Percentiles rank a stretch among this genome's conserved stretches.
phyloP scores from a whole-genome alignment of 2,329 filamentous ascomycete species.

The Ramichloridium luteum region DNA sequence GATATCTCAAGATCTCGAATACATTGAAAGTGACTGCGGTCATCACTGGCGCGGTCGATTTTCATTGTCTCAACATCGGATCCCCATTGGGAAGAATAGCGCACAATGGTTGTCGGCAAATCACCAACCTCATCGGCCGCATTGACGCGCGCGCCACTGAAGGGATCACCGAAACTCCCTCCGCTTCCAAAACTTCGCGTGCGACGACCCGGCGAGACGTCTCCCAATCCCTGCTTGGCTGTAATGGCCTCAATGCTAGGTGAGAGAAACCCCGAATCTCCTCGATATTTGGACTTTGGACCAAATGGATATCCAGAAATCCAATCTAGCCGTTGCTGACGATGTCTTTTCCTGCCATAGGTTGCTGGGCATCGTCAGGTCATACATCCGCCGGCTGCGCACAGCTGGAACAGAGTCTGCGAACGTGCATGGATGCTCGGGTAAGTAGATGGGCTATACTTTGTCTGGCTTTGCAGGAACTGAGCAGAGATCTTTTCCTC shows the following conservation, averaged over 20 bases:
- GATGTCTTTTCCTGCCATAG: conserved; percentile 37
- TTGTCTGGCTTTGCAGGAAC: no score
- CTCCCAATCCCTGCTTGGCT: conserved; percentile 51
- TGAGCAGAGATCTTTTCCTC: conserved; percentile 4
- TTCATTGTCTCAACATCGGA: no score
- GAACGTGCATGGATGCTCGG: conserved; percentile 68
- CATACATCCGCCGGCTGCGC: conserved; percentile 51
- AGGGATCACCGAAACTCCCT: conserved; percentile 37
- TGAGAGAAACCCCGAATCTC: no score
- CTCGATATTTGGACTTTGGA: no score
- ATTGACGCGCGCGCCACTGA: conserved; percentile 19
- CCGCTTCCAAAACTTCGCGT: conserved; percentile 53
- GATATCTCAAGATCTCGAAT: no score
- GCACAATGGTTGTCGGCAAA: conserved; percentile 26
- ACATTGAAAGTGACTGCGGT: no score
- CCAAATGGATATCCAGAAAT: no score
- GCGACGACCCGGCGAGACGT: conserved; percentile 48
- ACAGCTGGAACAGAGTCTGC: conserved; percentile 47
- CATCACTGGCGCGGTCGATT: no score
- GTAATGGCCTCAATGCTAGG: conserved; percentile 56
- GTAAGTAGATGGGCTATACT: conserved; percentile 36
- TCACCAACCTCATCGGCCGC: background rate
- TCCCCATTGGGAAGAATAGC: no score
- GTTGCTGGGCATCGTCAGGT: conserved; percentile 73
- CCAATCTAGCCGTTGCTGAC: conserved; percentile 6